These are phyloP conservation scores for Persicaria tinctoria DNA, from an alignment of 148 eudicot genomes.

Conservation along the genomic window DNA sequence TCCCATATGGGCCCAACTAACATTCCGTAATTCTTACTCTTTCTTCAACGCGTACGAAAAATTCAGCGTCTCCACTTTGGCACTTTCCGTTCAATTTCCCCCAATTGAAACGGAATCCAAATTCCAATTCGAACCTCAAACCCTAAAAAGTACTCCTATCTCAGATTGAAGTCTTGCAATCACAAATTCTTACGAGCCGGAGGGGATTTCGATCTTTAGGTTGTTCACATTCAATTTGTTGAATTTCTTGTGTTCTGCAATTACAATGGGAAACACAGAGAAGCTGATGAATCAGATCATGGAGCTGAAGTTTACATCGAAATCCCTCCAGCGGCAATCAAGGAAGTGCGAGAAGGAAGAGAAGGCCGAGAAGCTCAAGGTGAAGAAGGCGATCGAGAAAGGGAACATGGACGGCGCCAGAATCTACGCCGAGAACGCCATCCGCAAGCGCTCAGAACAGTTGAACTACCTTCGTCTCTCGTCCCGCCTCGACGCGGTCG, in stretches of 20 bases:
- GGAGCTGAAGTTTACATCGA: conserved; percentile 19
- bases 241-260: neutral
- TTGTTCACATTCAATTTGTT: neutral
- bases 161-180: no score
- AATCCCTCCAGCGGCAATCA: conserved; percentile 21
- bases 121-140: neutral
- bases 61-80: neutral
- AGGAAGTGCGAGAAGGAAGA: conserved; percentile 21
- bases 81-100: neutral
- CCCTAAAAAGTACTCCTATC: neutral
- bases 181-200: no score
- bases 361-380: conserved; percentile 19
- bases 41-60: neutral
- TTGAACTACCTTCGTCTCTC: conserved; percentile 19
- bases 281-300: conserved; percentile 20
- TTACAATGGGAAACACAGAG: conserved; percentile 15
- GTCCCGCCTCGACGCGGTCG: conserved; percentile 18
- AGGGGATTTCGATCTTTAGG: neutral
- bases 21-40: neutral
- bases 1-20: no score
- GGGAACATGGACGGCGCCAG: conserved; percentile 19
- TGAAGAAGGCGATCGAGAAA: conserved; percentile 21
- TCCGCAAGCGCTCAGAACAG: conserved; percentile 16
- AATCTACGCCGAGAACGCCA: conserved; percentile 21
- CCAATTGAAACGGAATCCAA: neutral